phyloP scores from a whole-genome alignment of 192 early-diverging fungal species.

The Coemansia umbellata region DNA sequence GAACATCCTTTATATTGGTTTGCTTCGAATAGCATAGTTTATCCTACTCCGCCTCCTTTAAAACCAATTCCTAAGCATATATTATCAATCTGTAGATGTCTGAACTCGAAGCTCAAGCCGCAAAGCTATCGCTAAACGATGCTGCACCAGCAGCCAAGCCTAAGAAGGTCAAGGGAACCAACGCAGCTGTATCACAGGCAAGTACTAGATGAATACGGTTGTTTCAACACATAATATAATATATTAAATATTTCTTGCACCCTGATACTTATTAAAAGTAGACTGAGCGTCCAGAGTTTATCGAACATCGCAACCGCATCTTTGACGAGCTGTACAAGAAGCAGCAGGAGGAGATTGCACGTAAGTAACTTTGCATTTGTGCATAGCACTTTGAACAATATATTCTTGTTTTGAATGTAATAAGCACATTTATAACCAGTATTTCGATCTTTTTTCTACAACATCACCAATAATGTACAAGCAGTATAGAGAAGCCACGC shows the following conservation, averaged over 20 bases:
- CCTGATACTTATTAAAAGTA: too few relatives aligned
- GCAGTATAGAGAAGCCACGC: constrained; percentile 63
- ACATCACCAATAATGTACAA: too few relatives aligned
- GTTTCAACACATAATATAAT: background rate
- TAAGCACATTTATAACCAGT: too few relatives aligned
- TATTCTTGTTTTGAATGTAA: too few relatives aligned
- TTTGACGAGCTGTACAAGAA: constrained; percentile 49
- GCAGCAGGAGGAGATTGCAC: constrained; percentile 43
- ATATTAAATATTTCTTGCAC: too few relatives aligned
- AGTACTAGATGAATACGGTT: background rate
- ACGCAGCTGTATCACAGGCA: constrained; percentile 18
- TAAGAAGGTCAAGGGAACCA: constrained; percentile 23
- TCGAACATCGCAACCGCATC: constrained; percentile 50
- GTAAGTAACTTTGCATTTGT: too few relatives aligned
- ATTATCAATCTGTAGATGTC: constrained; percentile 52
- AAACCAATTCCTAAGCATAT: too few relatives aligned
- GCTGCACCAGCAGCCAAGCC: background rate
- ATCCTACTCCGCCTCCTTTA: too few relatives aligned
- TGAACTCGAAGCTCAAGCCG: constrained; percentile 28
- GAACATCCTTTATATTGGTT: too few relatives aligned
- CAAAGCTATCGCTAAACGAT: constrained; percentile 28
- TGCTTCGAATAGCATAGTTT: too few relatives aligned
- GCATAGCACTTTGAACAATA: too few relatives aligned
- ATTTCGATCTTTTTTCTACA: too few relatives aligned
- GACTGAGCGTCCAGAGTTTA: constrained; percentile 44